Conservation (phyloP, 441 rosid genomes). For the Populus hybrid region DNA sequence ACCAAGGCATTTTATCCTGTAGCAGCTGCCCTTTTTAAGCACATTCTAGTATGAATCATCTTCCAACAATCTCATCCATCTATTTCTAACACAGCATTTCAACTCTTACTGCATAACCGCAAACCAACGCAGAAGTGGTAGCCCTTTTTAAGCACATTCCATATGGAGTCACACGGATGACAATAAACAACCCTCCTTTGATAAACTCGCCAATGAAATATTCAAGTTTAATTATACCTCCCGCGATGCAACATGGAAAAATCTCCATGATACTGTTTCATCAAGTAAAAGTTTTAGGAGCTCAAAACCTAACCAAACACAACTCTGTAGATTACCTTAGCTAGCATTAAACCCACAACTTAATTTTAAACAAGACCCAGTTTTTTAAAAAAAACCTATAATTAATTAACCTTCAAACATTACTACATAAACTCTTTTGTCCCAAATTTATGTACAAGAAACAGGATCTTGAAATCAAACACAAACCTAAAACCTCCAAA, state of each 20-base stretch:
- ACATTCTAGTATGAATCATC: background rate
- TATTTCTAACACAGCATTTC: background rate
- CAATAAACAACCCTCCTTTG: no score
- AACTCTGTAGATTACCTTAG: background rate
- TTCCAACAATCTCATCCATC: background rate
- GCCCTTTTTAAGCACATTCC: background rate
- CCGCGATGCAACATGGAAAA: no score
- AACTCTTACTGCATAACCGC: background rate
- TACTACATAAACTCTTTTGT: background rate
- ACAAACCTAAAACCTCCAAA: background rate
- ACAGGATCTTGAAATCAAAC: background rate
- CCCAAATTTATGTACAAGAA: background rate
- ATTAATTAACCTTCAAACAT: background rate
- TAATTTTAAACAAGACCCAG: background rate
- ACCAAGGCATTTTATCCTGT: background rate
- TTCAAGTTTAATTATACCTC: no score
- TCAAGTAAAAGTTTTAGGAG: no score
- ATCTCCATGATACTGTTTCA: no score
- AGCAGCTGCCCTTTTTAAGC: background rate
- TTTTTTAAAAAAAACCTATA: background rate
- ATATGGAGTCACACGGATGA: no score
- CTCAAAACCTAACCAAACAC: no score
- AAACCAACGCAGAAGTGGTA: background rate
- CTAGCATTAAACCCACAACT: background rate
- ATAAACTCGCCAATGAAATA: no score